These are phyloP conservation scores for Stropharia rugosoannulata DNA, from an alignment of 768 basidiomycete genomes.

Conservation along the genomic window DNA sequence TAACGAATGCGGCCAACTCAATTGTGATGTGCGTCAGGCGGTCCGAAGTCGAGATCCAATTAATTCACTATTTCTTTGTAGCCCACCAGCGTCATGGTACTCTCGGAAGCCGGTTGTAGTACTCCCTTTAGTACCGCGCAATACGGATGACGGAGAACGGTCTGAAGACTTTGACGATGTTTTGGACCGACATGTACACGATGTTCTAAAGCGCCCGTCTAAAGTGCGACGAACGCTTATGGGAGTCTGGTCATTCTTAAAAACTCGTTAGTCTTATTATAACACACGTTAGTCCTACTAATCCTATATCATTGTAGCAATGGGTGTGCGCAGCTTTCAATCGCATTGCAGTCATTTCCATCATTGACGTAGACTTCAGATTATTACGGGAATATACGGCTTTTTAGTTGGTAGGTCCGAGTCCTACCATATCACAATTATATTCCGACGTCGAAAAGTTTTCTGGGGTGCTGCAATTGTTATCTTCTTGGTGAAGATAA, in stretches of 20 bases:
- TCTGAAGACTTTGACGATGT: constrained; percentile 37
- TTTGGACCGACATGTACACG: constrained; percentile 77
- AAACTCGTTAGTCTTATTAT: constrained; percentile 60
- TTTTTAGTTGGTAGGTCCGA: constrained; percentile 56
- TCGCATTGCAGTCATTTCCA: not conserved
- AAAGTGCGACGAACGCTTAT: constrained; percentile 56
- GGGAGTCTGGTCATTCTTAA: constrained; percentile 82
- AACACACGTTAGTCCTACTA: not conserved
- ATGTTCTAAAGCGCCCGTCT: constrained; percentile 64
- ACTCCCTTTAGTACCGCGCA: constrained; percentile 43
- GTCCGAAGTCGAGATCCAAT: constrained; percentile 1
- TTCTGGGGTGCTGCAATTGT: constrained; percentile 90
- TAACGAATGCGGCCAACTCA: constrained; percentile 80
- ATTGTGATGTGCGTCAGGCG: constrained; percentile 57
- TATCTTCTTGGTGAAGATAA: constrained; percentile 64
- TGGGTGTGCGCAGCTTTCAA: constrained; percentile 52
- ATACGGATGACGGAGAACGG: constrained; percentile 26
- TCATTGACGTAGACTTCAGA: constrained; percentile 27
- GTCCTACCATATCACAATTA: not conserved
- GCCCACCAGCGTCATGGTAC: constrained; percentile 71
- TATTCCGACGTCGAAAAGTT: constrained; percentile 35
- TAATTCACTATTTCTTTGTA: constrained; percentile 20
- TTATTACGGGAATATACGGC: constrained; percentile 73
- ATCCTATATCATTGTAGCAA: constrained; percentile 36
- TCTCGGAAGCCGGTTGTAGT: constrained; percentile 68